Base-by-base conservation (phyloP, 768 basidiomycete species). In the Clavulina sp. region DNA sequence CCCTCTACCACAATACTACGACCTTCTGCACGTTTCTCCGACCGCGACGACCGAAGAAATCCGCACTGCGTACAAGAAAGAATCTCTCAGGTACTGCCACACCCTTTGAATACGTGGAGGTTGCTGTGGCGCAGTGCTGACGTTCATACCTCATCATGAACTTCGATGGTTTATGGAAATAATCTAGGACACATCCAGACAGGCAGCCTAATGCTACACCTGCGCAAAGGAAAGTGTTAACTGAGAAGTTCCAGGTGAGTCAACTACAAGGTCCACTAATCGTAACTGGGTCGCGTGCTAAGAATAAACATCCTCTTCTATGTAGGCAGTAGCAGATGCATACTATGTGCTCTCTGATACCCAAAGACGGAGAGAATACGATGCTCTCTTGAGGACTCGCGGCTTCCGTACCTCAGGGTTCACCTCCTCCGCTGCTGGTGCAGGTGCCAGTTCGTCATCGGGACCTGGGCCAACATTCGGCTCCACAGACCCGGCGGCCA, bases 301-400 rank as follows among this genome's bases (percentile, higher is more conserved):
- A 31, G 16, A 32, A 49, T 28, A 43, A 18, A 33, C 48, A 48
- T 34, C 41, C 49, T 30, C 28, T 32, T 56, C 30, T 1, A 16
- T 57, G 50, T 61, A 83, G 82, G 78, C 82, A 5, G 80, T 95
- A 56, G 88, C 91, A 50, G 91, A 95, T 64, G 89, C 89, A 18
- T 93, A 93, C 67, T 95, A 86, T 62, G 84, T 92, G 26, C 75
- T 96, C 33, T 88, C 85, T 2, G 87, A 95, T 64, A 65, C 78
- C 3, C 70, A 72, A 40, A 57, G 68, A 6, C 57, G 65, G 41
- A 59, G 64, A 43, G 67, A 68, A 52, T 68, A 68, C 58, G 66
- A 69, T 50, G 54, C 63, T 3, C 59, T 66, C 32, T 60, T 62
- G 51, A 58, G 47, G 16, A 9, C 43, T 13, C 43, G 43, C 13